Evolutionary conservation across 2,329 filamentous ascomycete genomes (phyloP).

Genomic region (Tolypocladium capitatum): DNA sequence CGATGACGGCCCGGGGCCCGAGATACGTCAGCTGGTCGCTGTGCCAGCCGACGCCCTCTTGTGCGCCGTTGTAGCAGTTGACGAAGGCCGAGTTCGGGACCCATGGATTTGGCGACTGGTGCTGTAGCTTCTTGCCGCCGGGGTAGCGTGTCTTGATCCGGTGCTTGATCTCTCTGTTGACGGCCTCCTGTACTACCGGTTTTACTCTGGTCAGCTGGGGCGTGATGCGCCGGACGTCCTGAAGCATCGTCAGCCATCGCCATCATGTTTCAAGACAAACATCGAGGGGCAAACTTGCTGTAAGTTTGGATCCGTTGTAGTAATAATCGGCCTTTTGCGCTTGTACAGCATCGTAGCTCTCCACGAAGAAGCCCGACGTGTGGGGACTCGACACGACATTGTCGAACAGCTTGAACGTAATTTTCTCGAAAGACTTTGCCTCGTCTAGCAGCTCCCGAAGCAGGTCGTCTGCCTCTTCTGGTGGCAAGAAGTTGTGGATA

Average conservation of each 20-base stretch:
- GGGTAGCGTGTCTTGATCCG: conserved; percentile 60
- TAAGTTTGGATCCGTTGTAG: conserved; percentile 69
- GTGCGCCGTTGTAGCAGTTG: conserved; percentile 78
- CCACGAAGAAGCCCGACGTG: conserved; percentile 72
- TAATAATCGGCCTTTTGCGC: conserved; percentile 67
- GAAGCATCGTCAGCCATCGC: background rate
- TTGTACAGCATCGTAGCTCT: conserved; percentile 54
- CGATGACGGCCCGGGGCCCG: conserved; percentile 77
- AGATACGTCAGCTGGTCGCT: conserved; percentile 88
- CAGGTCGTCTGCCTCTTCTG: conserved; percentile 57
- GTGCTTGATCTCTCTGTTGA: conserved; percentile 63
- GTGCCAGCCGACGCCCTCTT: conserved; percentile 82
- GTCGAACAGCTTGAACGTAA: conserved; percentile 78
- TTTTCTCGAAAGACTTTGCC: conserved; percentile 53
- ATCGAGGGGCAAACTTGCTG: conserved; percentile 23
- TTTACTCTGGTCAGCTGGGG: conserved; percentile 61
- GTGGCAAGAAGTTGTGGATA: conserved; percentile 76
- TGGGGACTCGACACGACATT: conserved; percentile 76
- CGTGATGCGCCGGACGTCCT: conserved; percentile 66
- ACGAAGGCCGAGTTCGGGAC: conserved; percentile 82
- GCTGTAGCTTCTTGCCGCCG: conserved; percentile 56
- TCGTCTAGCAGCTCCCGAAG: conserved; percentile 65
- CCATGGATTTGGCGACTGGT: conserved; percentile 65
- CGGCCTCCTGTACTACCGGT: conserved; percentile 54
- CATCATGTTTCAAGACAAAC: background rate